Conservation (phyloP, 2,329 filamentous ascomycete species). For the Colletotrichum karsti region DNA sequence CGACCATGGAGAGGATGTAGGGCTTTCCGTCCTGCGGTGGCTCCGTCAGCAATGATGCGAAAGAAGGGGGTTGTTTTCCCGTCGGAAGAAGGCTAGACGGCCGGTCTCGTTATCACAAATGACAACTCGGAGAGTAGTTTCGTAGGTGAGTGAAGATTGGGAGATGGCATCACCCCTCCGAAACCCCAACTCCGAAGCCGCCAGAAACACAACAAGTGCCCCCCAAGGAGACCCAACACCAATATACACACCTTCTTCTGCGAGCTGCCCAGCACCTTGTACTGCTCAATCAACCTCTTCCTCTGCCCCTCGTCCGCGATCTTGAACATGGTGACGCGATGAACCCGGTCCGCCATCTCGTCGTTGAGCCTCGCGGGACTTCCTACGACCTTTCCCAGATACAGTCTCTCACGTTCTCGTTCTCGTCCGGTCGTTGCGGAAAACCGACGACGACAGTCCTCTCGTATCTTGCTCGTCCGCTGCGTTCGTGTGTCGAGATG, state of each 20-base stretch:
- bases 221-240: too few species aligned
- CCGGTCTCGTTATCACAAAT: too few species aligned
- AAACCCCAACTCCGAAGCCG: too few species aligned
- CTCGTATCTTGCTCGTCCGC: not conserved
- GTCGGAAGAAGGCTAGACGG: too few species aligned
- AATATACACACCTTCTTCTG: conserved; percentile 54
- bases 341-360: conserved; percentile 52
- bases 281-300: conserved; percentile 53
- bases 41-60: not conserved
- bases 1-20: conserved; percentile 70
- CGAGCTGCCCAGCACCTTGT: conserved; percentile 47
- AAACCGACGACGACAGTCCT: not conserved
- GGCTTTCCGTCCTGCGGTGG: conserved; percentile 70
- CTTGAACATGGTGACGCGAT: conserved; percentile 64
- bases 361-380: not conserved
- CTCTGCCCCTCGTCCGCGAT: conserved; percentile 53
- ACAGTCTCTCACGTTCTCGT: not conserved
- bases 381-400: not conserved
- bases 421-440: not conserved
- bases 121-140: too few species aligned
- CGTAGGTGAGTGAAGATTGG: too few species aligned
- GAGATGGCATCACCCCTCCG: too few species aligned
- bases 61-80: too few species aligned
- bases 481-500: not conserved
- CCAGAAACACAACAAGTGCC: too few species aligned